Evolutionary conservation across 805 yeast genomes (phyloP), one percentile per base, ranked within the genome.

Genomic region (Saturnispora kantuleensis): DNA sequence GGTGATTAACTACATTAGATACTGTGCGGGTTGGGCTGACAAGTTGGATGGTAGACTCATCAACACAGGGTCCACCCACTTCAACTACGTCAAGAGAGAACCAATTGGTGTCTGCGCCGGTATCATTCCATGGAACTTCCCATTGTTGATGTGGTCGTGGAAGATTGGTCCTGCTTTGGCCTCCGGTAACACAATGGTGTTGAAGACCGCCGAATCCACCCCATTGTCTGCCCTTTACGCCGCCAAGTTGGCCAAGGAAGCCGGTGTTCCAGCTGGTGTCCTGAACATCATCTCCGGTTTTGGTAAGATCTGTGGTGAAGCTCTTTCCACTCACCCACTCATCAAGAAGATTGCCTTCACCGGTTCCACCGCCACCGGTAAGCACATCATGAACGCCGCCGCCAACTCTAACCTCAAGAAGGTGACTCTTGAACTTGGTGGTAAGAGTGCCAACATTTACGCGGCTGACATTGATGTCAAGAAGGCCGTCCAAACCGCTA

Each of bases 51-150:
- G 96, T 56, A 73, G 78, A 52, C 65, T 80, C 47, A 74, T 85
- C 47, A 85, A 85, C 63, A 80, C 94, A 41, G 90, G 89, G 50
- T 63, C 66, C 47, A 68, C 77, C 41, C 85, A 84, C 65, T 78
- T 88, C 63, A 76, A 77, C 50, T 86, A 81, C 68, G 81, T 90
- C 52, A 77, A 79, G 64, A 82, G 83, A 65, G 95, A 88, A 67
- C 96, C 97, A 48, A 70, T 85, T 57, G 97, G 96, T 62, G 96
- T 89, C 39, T 86, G 95, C 64, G 97, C 95, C 48, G 95, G 86
- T 66, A 84, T 89, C 60, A 88, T 89, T 54, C 96, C 97, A 55
- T 89, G 97, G 97, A 89, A 89, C 70, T 89, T 87, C 78, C 97
- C 97, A 51, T 67, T 89, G 55, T 74, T 86, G 63, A 88, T 89